Evolutionary conservation across 257 asterid species (phyloP).

Genomic region (Cinchona pubescens): DNA sequence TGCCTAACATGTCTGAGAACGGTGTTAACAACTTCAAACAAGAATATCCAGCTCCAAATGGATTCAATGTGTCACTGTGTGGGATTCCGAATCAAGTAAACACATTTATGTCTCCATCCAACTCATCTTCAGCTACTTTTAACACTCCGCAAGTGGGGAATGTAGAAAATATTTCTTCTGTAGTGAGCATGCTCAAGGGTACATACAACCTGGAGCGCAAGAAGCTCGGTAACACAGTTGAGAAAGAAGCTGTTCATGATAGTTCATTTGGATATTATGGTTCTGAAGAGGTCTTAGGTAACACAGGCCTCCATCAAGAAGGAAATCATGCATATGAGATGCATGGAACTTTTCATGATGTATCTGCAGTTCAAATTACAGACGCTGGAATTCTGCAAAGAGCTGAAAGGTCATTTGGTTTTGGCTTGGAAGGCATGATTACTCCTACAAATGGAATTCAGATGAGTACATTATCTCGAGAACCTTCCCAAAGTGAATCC

Average conservation of each 20-base stretch:
- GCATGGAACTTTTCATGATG: slow-evolving; percentile 41
- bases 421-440: slow-evolving; percentile 43
- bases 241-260: slow-evolving; percentile 37
- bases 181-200: slow-evolving; percentile 89
- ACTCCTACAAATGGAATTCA: slow-evolving; percentile 41
- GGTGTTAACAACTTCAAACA: slow-evolving; percentile 35
- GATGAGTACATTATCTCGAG: slow-evolving; percentile 48
- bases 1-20: slow-evolving; percentile 39
- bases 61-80: slow-evolving; percentile 20
- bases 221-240: slow-evolving; percentile 22
- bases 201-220: slow-evolving; percentile 55
- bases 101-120: slow-evolving; percentile 35
- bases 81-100: slow-evolving; percentile 24
- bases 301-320: slow-evolving; percentile 32
- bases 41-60: slow-evolving; percentile 22
- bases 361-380: slow-evolving; percentile 32
- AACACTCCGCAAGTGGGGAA: slow-evolving; percentile 43
- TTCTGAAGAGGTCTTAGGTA: slow-evolving; percentile 30
- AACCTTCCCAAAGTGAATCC: slow-evolving; percentile 83
- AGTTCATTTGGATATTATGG: slow-evolving; percentile 45
- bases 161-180: slow-evolving; percentile 64
- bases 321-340: slow-evolving; percentile 35
- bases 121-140: slow-evolving; percentile 57
- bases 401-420: slow-evolving; percentile 44
- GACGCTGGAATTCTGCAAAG: slow-evolving; percentile 46